Evolutionary conservation across 192 early-diverging fungal species (phyloP), one percentile per base, ranked within the genome.

Genomic region (Diversispora epigaea): DNA sequence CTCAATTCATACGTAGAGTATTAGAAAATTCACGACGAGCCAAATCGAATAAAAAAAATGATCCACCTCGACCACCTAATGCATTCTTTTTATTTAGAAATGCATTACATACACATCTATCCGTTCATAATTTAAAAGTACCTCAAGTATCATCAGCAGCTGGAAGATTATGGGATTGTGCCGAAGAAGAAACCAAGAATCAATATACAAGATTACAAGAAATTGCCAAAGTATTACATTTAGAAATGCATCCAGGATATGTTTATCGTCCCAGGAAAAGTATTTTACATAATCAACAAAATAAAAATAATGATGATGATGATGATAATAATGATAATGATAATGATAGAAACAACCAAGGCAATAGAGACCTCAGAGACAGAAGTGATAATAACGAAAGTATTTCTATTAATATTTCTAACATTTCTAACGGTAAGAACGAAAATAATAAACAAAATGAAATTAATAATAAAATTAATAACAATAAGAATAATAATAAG

Each of bases 161-260:
- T 4, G 73, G 73, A 6, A 49, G 39, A 44, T 75, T 75, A 25
- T 75, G 73, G 73, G 22, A 47, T 7, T 4, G 49, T 40, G 73
- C 73, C 10, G 19, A 10, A 15, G 44, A 45, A 64, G 46, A 64
- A 22, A 62, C 49, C 4, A 74, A 54, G 46, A 55, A 8, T 32
- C 12, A 54, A 21, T 74, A 74, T 54, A 63, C 47, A 4, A 64
- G 22, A 63, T 54, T 74, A 17, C 73, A 74, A 74, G 41, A 49
- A 47, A 64, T 63, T 47, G 73, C 73, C 0, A 74, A 74, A 65
- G 9, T 43, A 8, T 64, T 57, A 25, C 73, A 74, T 64, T 64
- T 74, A 1, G 61, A 74, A 65, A 74, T 74, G 73, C 55, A 74
- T 64, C 73, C 73, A 32, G 73, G 73, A 15, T 74, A 74, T 41